Conservation (phyloP, 352 stramenopile species). For the Pythium sukuiense region DNA sequence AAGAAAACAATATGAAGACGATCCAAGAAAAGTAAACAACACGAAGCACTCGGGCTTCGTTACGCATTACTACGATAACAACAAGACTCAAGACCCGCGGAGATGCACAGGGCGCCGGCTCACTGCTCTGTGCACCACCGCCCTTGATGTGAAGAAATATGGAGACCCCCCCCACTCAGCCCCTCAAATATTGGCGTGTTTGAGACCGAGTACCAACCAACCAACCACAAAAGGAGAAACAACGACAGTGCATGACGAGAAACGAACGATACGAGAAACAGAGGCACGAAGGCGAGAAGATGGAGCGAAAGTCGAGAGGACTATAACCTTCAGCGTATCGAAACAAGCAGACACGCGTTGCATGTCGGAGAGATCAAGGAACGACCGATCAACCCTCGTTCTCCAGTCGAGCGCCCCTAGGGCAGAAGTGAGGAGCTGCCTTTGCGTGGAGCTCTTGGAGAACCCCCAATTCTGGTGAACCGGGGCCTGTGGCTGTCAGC, state of each 20-base stretch:
- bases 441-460: slow-evolving; percentile 4
- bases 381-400: slow-evolving; percentile 3
- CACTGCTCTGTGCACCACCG: not conserved
- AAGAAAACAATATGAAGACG: slow-evolving; percentile 10
- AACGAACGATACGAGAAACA: slow-evolving; percentile 4
- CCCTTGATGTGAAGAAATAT: slow-evolving; percentile 19
- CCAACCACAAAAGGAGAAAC: slow-evolving; percentile 9
- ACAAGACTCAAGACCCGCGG: slow-evolving; percentile 11
- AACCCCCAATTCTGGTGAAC: slow-evolving; percentile 7
- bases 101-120: not conserved
- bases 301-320: not conserved
- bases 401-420: not conserved
- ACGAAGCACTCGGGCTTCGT: slow-evolving; percentile 3
- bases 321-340: slow-evolving; percentile 10
- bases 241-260: not conserved
- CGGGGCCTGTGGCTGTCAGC: not conserved
- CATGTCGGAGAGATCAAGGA: slow-evolving; percentile 15
- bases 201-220: slow-evolving; percentile 6
- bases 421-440: slow-evolving; percentile 14
- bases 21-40: slow-evolving; percentile 10
- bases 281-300: slow-evolving; percentile 6
- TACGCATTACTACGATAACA: slow-evolving; percentile 1
- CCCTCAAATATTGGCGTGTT: slow-evolving; percentile 22
- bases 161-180: not conserved
- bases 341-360: slow-evolving; percentile 21